Percentiles rank a stretch among this genome's conserved stretches.
Conservation (phyloP, 305 asterid species). For the Plantago lanceolata region DNA sequence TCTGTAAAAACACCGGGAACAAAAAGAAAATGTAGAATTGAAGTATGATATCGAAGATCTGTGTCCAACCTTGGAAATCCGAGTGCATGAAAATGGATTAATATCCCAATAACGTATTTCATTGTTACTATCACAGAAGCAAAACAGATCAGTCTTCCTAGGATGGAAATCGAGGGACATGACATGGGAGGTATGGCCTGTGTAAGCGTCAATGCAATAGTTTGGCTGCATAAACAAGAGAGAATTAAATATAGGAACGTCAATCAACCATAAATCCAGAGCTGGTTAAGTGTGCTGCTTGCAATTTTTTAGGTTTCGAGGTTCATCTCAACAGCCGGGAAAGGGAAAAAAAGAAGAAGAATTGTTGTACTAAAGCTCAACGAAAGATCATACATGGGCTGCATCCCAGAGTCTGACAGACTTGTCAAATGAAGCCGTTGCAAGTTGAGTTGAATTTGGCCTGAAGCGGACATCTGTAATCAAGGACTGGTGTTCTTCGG, state of each 20-base stretch:
- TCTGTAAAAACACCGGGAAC: slow-evolving; percentile 4
- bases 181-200: slow-evolving; percentile 63
- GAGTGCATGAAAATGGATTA: slow-evolving; percentile 60
- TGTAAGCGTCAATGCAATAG: slow-evolving; percentile 74
- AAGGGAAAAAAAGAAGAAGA: slow-evolving; percentile 5
- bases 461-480: slow-evolving; percentile 93
- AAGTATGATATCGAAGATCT: slow-evolving; percentile 2
- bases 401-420: slow-evolving; percentile 99
- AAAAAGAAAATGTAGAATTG: slow-evolving; percentile 2
- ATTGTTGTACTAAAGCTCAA: not conserved
- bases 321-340: slow-evolving; percentile 16
- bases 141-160: slow-evolving; percentile 75
- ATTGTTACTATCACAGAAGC: slow-evolving; percentile 77
- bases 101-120: slow-evolving; percentile 83
- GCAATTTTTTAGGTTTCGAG: slow-evolving; percentile 13
- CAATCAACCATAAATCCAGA: slow-evolving; percentile 3
- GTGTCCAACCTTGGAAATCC: slow-evolving; percentile 67
- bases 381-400: slow-evolving; percentile 51
- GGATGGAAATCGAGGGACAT: slow-evolving; percentile 96
- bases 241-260: slow-evolving; percentile 16
- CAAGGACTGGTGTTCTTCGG: slow-evolving; percentile 73
- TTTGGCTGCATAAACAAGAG: slow-evolving; percentile 57
- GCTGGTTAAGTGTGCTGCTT: not conserved
- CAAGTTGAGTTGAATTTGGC: slow-evolving; percentile 86
- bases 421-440: slow-evolving; percentile 88